Evolutionary conservation across 345 rosid genomes (phyloP).

Genomic region (Arabidopsis suecica): DNA sequence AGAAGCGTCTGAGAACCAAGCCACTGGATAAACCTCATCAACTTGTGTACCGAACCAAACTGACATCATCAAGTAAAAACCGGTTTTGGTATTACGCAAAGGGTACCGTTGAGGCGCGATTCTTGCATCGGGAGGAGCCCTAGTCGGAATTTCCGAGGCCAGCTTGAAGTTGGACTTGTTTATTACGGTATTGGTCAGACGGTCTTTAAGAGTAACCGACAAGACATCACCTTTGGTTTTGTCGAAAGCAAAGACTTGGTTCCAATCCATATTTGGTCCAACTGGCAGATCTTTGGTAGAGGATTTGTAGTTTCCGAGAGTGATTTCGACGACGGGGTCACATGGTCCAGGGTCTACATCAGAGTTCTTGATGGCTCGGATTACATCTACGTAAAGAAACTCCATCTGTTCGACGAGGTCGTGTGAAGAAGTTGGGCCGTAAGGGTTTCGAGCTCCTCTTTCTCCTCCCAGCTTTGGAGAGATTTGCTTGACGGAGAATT

Average conservation of each 20-base stretch:
- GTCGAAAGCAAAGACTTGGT: constrained; percentile 43
- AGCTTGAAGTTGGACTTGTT: constrained; percentile 29
- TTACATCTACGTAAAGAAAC: constrained; percentile 37
- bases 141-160: constrained; percentile 22
- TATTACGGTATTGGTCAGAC: background rate
- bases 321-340: constrained; percentile 35
- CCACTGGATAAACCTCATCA: constrained; percentile 32
- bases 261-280: constrained; percentile 24
- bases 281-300: constrained; percentile 24
- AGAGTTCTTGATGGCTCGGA: background rate
- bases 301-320: constrained; percentile 35
- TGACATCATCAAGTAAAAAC: constrained; percentile 23
- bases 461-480: constrained; percentile 42
- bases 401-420: constrained; percentile 45
- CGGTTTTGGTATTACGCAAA: constrained; percentile 10
- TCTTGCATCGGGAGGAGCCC: constrained; percentile 38
- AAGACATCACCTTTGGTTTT: constrained; percentile 38
- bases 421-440: constrained; percentile 38
- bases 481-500: constrained; percentile 32
- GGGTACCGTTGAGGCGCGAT: constrained; percentile 24
- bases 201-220: constrained; percentile 9
- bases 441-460: constrained; percentile 30
- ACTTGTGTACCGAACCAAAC: constrained; percentile 42
- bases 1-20: constrained; percentile 39
- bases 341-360: background rate